Conservation (phyloP, 2,329 filamentous ascomycete genomes). For the Aureobasidium vineae region DNA sequence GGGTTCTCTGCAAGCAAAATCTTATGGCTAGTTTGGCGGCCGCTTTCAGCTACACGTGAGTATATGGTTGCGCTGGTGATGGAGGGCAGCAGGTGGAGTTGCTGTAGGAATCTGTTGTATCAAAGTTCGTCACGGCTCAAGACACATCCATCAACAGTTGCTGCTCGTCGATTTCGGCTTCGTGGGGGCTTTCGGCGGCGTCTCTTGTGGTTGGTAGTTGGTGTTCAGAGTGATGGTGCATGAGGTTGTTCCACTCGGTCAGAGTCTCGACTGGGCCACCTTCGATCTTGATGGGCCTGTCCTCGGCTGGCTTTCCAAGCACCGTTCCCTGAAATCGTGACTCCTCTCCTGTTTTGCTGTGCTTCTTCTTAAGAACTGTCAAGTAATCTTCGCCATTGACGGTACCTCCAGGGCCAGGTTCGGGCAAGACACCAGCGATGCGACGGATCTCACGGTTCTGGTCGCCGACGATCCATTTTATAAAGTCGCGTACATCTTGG, state of each 20-base stretch:
- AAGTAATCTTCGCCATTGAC: constrained; percentile 51
- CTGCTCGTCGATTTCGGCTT: constrained; percentile 21
- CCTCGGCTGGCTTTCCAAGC: constrained; percentile 70
- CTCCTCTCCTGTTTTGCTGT: constrained; percentile 85
- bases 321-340: constrained; percentile 82
- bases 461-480: constrained; percentile 73
- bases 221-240: constrained; percentile 23
- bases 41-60: neutral
- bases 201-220: constrained; percentile 22
- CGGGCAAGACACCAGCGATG: constrained; percentile 63
- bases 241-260: constrained; percentile 57
- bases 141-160: constrained; percentile 23
- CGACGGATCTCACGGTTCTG: constrained; percentile 77
- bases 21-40: neutral
- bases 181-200: constrained; percentile 17
- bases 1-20: neutral
- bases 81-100: neutral
- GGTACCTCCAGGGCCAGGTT: constrained; percentile 53
- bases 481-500: constrained; percentile 72
- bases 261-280: constrained; percentile 69
- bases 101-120: neutral
- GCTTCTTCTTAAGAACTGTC: constrained; percentile 77
- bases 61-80: neutral
- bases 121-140: neutral
- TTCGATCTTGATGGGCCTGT: constrained; percentile 71